Percentiles rank a stretch among this genome's conserved stretches.
Evolutionary conservation across 306 rosid genomes (phyloP).

Genomic region (Prunus dulcis): DNA sequence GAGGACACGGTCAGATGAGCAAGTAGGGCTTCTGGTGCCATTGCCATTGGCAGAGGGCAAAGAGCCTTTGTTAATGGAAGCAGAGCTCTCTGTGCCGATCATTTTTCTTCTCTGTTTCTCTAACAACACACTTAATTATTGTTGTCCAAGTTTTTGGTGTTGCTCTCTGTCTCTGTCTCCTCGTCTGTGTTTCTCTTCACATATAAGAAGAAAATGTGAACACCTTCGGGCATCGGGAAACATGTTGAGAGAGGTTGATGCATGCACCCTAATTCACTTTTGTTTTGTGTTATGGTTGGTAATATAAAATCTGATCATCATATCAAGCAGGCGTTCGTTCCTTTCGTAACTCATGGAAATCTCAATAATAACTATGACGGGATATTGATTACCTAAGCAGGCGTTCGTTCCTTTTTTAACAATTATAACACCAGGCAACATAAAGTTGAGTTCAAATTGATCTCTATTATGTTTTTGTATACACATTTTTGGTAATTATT

Average conservation of each 20-base stretch:
- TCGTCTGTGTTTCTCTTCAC: too few relatives aligned
- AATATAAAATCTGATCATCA: neutral
- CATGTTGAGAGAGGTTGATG: neutral
- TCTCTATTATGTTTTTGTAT: too few relatives aligned
- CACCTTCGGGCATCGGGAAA: too few relatives aligned
- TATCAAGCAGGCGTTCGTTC: neutral
- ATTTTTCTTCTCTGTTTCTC: constrained; percentile 4
- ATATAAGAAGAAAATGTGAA: too few relatives aligned
- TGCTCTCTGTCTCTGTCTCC: neutral
- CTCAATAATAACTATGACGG: neutral
- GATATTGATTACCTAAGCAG: neutral
- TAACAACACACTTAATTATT: neutral
- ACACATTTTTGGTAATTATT: too few relatives aligned
- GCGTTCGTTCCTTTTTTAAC: too few relatives aligned
- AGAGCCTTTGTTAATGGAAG: constrained; percentile 12
- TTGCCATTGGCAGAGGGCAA: constrained; percentile 5
- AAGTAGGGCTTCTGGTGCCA: neutral
- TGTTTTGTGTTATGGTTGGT: neutral
- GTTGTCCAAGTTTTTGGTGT: neutral
- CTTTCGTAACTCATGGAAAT: neutral
- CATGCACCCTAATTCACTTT: neutral
- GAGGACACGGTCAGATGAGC: constrained; percentile 18
- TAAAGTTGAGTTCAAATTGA: too few relatives aligned
- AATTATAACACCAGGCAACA: too few relatives aligned
- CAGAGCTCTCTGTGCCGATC: constrained; percentile 23